Conservation (phyloP, 495 filamentous ascomycete species). For the Sphaerosporella brunnea region DNA sequence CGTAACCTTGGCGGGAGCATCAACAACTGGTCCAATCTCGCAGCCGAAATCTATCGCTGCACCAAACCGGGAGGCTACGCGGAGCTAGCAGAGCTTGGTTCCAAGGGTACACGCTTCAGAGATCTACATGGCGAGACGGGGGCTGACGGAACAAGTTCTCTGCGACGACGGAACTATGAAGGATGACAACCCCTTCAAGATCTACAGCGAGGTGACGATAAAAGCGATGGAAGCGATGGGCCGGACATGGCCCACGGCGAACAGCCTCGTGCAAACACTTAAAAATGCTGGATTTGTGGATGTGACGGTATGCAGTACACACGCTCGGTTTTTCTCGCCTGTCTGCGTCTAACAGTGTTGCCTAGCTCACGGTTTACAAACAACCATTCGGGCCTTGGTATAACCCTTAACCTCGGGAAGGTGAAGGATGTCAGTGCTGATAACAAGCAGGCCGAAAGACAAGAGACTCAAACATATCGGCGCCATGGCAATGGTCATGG, state of each 20-base stretch:
- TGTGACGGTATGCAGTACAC: constrained; percentile 28
- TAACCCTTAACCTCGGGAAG: too few species aligned
- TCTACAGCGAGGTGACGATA: not conserved
- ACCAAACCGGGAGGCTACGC: not conserved
- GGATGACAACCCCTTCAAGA: not conserved
- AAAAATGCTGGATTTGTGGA: constrained; percentile 25
- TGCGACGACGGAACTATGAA: constrained; percentile 1
- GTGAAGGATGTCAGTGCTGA: too few species aligned
- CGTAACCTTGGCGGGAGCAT: constrained; percentile 24
- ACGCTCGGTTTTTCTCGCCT: too few species aligned
- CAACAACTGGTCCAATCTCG: constrained; percentile 25
- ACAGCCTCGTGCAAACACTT: constrained; percentile 10
- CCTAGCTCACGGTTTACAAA: too few species aligned
- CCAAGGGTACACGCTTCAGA: too few species aligned
- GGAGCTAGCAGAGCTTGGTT: not conserved
- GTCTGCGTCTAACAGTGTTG: too few species aligned
- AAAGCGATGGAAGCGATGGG: constrained; percentile 5
- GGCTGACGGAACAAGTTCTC: not conserved
- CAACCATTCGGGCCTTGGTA: constrained; percentile 52
- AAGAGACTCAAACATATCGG: constrained; percentile 45
- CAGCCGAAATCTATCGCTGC: constrained; percentile 19
- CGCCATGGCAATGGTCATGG: constrained; percentile 36
- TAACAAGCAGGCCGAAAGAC: too few species aligned
- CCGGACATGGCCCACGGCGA: too few species aligned
- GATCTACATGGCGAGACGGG: too few species aligned